These are phyloP conservation scores for Aspergillus latus DNA, from an alignment of 2,329 filamentous ascomycete genomes.

Conservation along the genomic window DNA sequence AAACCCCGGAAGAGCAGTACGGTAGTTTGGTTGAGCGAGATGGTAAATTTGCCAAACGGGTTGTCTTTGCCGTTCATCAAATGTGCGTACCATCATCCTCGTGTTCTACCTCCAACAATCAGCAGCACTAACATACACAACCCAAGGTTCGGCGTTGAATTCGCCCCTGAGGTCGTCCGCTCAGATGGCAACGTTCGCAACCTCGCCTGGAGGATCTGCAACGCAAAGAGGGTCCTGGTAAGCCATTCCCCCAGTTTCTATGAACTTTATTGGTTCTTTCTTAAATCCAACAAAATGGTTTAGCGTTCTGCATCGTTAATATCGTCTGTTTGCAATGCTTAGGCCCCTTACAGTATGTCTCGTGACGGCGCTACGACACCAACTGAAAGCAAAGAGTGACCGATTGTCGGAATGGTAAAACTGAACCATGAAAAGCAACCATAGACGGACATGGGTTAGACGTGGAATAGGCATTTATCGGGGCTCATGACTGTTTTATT, in stretches of 20 bases:
- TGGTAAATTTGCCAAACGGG: slow-evolving; percentile 81
- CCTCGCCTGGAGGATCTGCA: slow-evolving; percentile 90
- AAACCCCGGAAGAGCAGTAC: slow-evolving; percentile 75
- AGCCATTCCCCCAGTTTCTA: slow-evolving; percentile 33
- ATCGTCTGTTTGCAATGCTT: slow-evolving; percentile 1
- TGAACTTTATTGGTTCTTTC: background rate
- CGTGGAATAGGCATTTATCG: background rate
- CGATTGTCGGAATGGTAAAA: background rate
- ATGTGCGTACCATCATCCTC: slow-evolving; percentile 60
- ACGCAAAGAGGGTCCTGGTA: slow-evolving; percentile 92
- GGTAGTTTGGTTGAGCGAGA: slow-evolving; percentile 82
- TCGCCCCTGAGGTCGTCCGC: slow-evolving; percentile 86
- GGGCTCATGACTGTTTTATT: background rate
- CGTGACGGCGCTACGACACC: slow-evolving; percentile 63
- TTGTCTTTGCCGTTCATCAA: slow-evolving; percentile 91
- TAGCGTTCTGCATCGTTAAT: slow-evolving; percentile 3
- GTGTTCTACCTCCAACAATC: background rate
- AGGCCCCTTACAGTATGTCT: slow-evolving; percentile 74
- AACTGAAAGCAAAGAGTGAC: slow-evolving; percentile 34
- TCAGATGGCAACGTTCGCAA: slow-evolving; percentile 89
- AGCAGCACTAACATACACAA: too few relatives aligned
- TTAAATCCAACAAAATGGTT: background rate
- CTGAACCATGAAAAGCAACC: background rate
- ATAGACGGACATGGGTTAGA: slow-evolving; percentile 7
- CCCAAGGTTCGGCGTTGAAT: slow-evolving; percentile 79